Evolutionary conservation across 148 eudicot genomes (phyloP), one percentile per base, ranked within the genome.

Genomic region (Dysphania ambrosioides): DNA sequence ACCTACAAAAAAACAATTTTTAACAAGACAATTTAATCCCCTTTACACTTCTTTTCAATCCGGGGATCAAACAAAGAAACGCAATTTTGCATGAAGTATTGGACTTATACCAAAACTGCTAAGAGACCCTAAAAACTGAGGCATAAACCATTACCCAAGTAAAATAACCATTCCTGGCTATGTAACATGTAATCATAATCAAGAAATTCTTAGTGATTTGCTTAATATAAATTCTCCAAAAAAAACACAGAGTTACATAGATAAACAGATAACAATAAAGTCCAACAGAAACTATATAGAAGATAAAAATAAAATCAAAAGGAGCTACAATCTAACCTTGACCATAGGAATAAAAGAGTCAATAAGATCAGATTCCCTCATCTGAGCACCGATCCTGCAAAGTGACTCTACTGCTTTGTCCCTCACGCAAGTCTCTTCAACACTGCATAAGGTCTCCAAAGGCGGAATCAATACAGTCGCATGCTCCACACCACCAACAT

Each of bases 361-460:
- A 5, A 85, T 79, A 80, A 87, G 72, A 70, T 85, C 88, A 75
- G 79, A 72, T 77, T 85, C 91, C 75, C 80, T 73, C 88, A 87
- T 87, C 74, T 85, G 85, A 44, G 87, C 71, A 65, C 88, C 91
- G 81, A 87, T 68, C 49, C 81, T 79, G 72, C 88, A 85, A 55
- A 87, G 78, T 2, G 88, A 85, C 36, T 85, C 88, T 0, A 87
- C 91, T 0, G 91, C 82, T 63, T 87, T 87, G 41, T 85, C 91
- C 77, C 88, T 82, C 8, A 87, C 91, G 72, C 91, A 85, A 69
- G 91, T 87, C 71, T 87, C 91, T 55, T 87, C 91, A 23, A 87
- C 88, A 19, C 82, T 82, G 72, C 88, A 87, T 21, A 85, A 68
- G 24, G 85, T 79, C 72, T 87, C 91, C 80, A 87, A 76, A 1